Evolutionary conservation across 2,329 filamentous ascomycete species (phyloP).

Genomic region (Pestalotiopsis sp.): DNA sequence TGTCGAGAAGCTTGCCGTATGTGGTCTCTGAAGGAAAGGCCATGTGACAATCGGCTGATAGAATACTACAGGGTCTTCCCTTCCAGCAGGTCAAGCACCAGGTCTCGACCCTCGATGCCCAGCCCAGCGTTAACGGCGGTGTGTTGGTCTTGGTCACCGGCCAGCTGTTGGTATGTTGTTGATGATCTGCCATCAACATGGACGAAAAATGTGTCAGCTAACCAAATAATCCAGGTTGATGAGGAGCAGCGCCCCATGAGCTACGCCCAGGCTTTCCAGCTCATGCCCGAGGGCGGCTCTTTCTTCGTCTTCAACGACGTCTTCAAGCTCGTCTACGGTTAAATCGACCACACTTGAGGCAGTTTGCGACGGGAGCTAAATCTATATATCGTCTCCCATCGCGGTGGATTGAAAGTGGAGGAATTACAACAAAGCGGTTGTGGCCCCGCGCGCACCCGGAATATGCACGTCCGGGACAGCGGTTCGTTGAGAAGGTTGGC

Average conservation of each 20-base stretch:
- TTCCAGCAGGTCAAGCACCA: constrained; percentile 72
- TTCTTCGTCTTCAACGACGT: constrained; percentile 94
- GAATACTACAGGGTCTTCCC: constrained; percentile 13
- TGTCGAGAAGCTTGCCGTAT: constrained; percentile 78
- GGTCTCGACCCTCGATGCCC: constrained; percentile 77
- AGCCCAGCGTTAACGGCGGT: constrained; percentile 71
- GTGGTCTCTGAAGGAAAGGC: constrained; percentile 27
- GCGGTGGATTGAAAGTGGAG: background rate
- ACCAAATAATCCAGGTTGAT: constrained; percentile 65
- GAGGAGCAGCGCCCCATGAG: constrained; percentile 85
- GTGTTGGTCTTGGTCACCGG: constrained; percentile 91
- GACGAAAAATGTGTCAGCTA: background rate
- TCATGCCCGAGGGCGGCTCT: constrained; percentile 68
- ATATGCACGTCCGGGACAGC: background rate
- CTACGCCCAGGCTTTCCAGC: constrained; percentile 89
- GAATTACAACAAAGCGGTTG: background rate
- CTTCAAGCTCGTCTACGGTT: constrained; percentile 84
- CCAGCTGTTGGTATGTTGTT: constrained; percentile 71
- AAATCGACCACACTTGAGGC: constrained; percentile 19
- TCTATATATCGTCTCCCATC: background rate
- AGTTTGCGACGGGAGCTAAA: background rate
- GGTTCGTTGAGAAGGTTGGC: background rate
- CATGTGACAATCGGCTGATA: constrained; percentile 8
- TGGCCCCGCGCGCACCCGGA: background rate
- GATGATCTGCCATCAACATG: background rate